These are phyloP conservation scores for Alisma plantagoaquatica DNA, from an alignment of 106 monocot species.

Conservation along the genomic window DNA sequence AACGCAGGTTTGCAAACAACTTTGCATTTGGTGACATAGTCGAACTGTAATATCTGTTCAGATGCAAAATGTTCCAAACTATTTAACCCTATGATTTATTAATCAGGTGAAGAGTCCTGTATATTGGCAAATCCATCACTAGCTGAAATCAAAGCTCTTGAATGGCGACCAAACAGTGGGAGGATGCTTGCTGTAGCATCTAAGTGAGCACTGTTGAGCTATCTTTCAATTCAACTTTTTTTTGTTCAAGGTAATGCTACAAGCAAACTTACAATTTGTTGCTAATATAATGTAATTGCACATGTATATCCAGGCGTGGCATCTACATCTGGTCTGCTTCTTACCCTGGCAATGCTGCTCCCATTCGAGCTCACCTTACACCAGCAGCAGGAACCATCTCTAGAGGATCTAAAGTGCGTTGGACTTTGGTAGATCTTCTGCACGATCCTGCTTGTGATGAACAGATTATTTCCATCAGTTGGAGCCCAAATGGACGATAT, in stretches of 20 bases:
- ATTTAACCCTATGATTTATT: no score
- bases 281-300: no score
- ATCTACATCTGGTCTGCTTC: slow-evolving; percentile 98
- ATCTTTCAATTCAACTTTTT: background rate
- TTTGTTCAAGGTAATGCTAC: background rate
- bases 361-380: slow-evolving; percentile 47
- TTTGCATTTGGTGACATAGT: no score
- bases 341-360: slow-evolving; percentile 62
- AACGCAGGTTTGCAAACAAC: slow-evolving; percentile 69
- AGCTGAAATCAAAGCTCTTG: slow-evolving; percentile 55
- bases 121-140: slow-evolving; percentile 72
- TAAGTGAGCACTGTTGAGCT: slow-evolving; percentile 64
- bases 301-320: slow-evolving; percentile 48
- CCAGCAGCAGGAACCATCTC: slow-evolving; percentile 43
- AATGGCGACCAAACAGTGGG: slow-evolving; percentile 94
- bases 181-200: slow-evolving; percentile 75
- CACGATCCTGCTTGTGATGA: slow-evolving; percentile 35
- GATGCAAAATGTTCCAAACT: no score
- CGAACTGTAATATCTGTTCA: no score
- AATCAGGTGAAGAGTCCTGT: slow-evolving; percentile 65
- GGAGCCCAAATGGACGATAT: slow-evolving; percentile 97
- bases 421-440: slow-evolving; percentile 84
- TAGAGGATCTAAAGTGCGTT: slow-evolving; percentile 62
- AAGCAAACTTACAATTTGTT: no score
- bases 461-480: slow-evolving; percentile 55